phyloP scores from a whole-genome alignment of 257 asterid genomes.

The Perilla frutescens region DNA sequence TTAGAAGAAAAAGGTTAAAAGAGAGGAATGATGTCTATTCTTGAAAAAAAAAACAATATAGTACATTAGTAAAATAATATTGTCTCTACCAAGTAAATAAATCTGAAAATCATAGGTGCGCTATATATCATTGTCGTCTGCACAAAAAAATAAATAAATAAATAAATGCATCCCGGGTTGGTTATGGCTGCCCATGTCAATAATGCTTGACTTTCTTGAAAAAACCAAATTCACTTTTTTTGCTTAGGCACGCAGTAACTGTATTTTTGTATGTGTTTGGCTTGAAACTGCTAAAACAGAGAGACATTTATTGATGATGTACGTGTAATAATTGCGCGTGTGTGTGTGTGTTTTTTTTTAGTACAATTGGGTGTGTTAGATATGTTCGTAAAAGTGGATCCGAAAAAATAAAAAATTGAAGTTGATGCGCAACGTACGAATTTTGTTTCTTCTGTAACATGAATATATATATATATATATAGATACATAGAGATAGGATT shows the following conservation, averaged over 20 bases:
- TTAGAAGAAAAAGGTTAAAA: too few relatives aligned
- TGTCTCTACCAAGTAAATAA: too few relatives aligned
- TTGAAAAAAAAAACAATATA: too few relatives aligned
- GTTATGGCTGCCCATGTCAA: background rate
- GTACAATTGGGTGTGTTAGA: background rate
- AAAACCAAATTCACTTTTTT: background rate
- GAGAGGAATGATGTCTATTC: too few relatives aligned
- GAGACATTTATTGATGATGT: background rate
- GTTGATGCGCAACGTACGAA: too few relatives aligned
- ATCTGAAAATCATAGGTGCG: too few relatives aligned
- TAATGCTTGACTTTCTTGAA: constrained; percentile 11
- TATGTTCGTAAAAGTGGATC: background rate
- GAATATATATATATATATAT: background rate
- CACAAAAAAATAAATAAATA: too few relatives aligned
- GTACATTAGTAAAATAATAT: too few relatives aligned
- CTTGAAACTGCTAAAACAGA: constrained; percentile 8
- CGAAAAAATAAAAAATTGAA: background rate
- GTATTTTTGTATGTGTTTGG: background rate
- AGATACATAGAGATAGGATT: too few relatives aligned
- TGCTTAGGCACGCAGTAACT: constrained; percentile 22
- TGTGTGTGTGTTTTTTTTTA: background rate
- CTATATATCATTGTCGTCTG: too few relatives aligned
- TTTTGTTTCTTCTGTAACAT: background rate
- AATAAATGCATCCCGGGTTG: too few relatives aligned
- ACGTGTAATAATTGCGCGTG: background rate